Evolutionary conservation across 441 rosid species (phyloP).

Genomic region (Omphalea diandra): DNA sequence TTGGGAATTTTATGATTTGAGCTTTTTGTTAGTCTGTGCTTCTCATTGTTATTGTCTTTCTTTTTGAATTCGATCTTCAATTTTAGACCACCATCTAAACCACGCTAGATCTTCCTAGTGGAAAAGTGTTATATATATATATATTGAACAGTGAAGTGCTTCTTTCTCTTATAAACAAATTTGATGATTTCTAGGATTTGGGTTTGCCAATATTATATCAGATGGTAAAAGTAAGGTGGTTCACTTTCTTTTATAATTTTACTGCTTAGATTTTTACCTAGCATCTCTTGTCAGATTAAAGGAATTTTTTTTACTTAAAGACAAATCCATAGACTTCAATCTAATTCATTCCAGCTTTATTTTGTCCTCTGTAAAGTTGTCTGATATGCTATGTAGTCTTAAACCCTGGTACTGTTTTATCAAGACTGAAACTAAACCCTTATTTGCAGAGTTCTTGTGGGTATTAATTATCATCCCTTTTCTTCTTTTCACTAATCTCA

Average conservation of each 20-base stretch:
- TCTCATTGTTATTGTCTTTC: neutral
- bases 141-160: constrained; percentile 8
- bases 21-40: neutral
- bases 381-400: neutral
- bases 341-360: neutral
- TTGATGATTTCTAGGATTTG: constrained; percentile 11
- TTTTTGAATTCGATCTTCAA: constrained; percentile 14
- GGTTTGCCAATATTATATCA: neutral
- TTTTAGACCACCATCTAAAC: constrained; percentile 5
- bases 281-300: constrained; percentile 12
- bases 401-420: neutral
- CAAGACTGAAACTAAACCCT: neutral
- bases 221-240: neutral
- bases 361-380: neutral
- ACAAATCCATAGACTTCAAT: neutral
- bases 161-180: neutral
- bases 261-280: neutral
- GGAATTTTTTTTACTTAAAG: neutral
- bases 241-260: neutral
- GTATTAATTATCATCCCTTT: no score
- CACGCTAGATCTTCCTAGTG: constrained; percentile 18
- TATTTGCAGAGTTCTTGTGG: neutral
- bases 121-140: constrained; percentile 1
- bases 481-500: neutral
- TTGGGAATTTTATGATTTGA: constrained; percentile 2